Conservation (phyloP, 2,329 filamentous ascomycete genomes). For the Diaporthe caulivora region DNA sequence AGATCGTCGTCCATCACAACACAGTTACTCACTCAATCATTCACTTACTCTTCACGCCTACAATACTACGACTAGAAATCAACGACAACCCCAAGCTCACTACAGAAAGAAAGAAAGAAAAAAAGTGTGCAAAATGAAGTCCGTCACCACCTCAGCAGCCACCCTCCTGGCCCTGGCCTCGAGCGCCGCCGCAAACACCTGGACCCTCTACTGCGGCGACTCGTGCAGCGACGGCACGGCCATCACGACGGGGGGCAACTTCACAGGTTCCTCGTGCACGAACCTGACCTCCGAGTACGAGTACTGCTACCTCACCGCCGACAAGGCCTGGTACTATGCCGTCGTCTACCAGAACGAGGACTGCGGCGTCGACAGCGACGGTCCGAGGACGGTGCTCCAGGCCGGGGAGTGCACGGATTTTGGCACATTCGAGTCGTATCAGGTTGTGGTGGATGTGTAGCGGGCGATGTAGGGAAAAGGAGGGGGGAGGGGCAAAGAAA, state of each 20-base stretch:
- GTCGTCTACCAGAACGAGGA: neutral
- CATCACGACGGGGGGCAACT: constrained; percentile 22
- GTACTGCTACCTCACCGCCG: constrained; percentile 34
- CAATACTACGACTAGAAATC: neutral
- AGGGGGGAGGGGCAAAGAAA: too few relatives aligned
- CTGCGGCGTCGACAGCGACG: neutral
- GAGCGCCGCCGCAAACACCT: constrained; percentile 23
- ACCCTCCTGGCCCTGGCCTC: constrained; percentile 31
- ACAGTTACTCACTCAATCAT: neutral
- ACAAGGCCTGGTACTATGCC: constrained; percentile 30
- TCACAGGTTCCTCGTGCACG: constrained; percentile 29
- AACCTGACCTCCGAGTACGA: constrained; percentile 24
- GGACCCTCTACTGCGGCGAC: constrained; percentile 37
- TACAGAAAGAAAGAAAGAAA: neutral
- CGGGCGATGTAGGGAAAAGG: neutral
- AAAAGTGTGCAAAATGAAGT: constrained; percentile 16
- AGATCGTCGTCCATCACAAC: neutral
- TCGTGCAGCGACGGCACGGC: constrained; percentile 28
- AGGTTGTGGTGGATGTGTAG: constrained; percentile 30
- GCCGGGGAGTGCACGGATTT: constrained; percentile 21
- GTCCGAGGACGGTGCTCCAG: neutral
- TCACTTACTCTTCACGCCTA: too few relatives aligned
- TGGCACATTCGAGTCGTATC: constrained; percentile 26
- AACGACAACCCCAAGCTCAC: neutral
- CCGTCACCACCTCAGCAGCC: neutral